Evolutionary conservation across 2,329 filamentous ascomycete species (phyloP).

Genomic region (Calonectria pauciramosa): DNA sequence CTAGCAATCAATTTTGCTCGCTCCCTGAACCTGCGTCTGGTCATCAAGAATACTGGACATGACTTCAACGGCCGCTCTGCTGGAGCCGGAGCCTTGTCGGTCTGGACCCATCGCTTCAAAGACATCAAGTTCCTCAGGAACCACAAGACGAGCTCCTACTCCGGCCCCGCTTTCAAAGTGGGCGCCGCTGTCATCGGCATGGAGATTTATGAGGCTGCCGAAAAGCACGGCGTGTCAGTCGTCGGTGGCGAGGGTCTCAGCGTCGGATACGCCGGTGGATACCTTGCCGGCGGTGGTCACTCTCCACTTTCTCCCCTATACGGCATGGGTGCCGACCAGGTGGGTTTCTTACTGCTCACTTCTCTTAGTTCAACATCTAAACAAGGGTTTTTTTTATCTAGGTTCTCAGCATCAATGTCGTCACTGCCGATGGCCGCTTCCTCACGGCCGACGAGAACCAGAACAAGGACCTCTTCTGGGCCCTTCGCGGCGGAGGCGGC

Average conservation of each 20-base stretch:
- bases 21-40: constrained; percentile 58
- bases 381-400: neutral
- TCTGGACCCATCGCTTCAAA: constrained; percentile 71
- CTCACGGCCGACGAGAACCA: constrained; percentile 29
- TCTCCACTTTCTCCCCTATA: constrained; percentile 37
- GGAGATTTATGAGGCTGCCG: constrained; percentile 66
- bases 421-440: constrained; percentile 30
- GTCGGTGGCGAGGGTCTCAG: constrained; percentile 66
- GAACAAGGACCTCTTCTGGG: constrained; percentile 51
- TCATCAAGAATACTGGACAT: constrained; percentile 64
- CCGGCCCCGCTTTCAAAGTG: constrained; percentile 66
- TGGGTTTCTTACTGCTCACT: constrained; percentile 4
- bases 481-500: constrained; percentile 57
- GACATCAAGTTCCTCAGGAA: constrained; percentile 47
- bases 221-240: constrained; percentile 60
- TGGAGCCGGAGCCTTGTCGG: constrained; percentile 68
- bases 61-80: constrained; percentile 66
- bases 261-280: constrained; percentile 40
- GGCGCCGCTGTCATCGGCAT: constrained; percentile 67
- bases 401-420: constrained; percentile 5
- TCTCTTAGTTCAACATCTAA: neutral
- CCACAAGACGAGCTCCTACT: constrained; percentile 45
- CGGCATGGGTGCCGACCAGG: constrained; percentile 40
- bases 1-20: constrained; percentile 62
- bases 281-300: constrained; percentile 38